Base-by-base conservation (phyloP, 2,329 filamentous ascomycete genomes). In the Cladorrhinum sp. region DNA sequence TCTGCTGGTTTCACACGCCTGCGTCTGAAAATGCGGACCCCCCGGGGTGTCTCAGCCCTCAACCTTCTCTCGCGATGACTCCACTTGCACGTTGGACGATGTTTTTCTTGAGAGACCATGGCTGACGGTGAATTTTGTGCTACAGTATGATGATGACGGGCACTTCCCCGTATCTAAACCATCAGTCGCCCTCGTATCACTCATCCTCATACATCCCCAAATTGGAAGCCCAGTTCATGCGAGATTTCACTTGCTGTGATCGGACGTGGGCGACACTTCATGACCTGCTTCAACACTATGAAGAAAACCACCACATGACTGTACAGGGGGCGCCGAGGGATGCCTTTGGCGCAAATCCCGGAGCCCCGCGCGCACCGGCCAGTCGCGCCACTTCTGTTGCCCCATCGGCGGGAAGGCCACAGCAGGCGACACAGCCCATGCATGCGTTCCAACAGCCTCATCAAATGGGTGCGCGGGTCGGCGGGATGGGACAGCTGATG, bases 201-300 rank as follows among this genome's bases (percentile, higher is more conserved):
- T 98, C 93, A 1, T 96, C 93, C 6, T 98, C 95, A 24, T 98
- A 98, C 73, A 84, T 97, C 1, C 93, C 93, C 9, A 97, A 96
- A 75, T 86, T 97, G 72, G 95, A 99, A 76, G 93, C 93, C 63
- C 95, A 93, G 72, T 99, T 97, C 75, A 96, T 98, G 91, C 89
- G 89, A 75, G 93, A 98, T 77, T 98, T 98, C 77, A 89, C 89
- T 56, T 99, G 95, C 78, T 99, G 95, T 77, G 92, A 92, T 70
- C 85, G 91, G 69, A 93, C 89, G 29, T 83, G 97, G 67, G 90
- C 93, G 23, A 96, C 93, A 55, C 84, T 99, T 67, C 95, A 99
- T 77, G 95, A 98, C 72, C 82, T 99, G 51, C 81, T 99, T 51
- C 92, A 96, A 72, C 95, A 99, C 75, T 99, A 97, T 73, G 95